Percentiles rank a stretch among this genome's conserved stretches.
Evolutionary conservation across 176 grass and related monocot species (phyloP).

Genomic region (Elymus sibiricus): DNA sequence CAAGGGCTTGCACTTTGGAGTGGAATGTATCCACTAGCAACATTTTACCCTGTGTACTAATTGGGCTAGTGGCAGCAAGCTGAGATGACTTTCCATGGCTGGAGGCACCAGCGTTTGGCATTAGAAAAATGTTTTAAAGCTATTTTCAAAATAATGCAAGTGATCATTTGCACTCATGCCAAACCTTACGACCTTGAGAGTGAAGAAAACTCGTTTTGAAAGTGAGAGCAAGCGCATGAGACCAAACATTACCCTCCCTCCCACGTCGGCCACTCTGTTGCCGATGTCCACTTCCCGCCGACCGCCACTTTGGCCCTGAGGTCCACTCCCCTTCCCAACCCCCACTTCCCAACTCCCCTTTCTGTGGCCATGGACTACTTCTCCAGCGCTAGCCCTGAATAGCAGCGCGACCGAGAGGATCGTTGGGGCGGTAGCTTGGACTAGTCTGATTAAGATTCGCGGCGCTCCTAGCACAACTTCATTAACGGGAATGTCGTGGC

Average conservation of each 20-base stretch:
- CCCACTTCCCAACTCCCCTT: neutral
- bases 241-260: neutral
- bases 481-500: neutral
- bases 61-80: neutral
- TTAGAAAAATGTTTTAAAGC: neutral
- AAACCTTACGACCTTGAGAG: neutral
- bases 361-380: neutral
- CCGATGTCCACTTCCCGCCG: neutral
- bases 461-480: neutral
- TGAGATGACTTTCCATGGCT: neutral
- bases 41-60: neutral
- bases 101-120: neutral
- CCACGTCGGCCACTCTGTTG: neutral
- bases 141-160: neutral
- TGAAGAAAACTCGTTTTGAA: neutral
- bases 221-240: neutral
- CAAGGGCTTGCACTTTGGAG: neutral
- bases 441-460: neutral
- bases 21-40: neutral
- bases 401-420: neutral
- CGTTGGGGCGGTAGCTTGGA: too few species aligned
- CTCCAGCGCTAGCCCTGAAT: neutral
- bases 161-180: neutral
- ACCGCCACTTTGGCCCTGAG: neutral
- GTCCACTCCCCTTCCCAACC: neutral